Evolutionary conservation across 257 asterid species (phyloP).

Genomic region (Solanum chilense): DNA sequence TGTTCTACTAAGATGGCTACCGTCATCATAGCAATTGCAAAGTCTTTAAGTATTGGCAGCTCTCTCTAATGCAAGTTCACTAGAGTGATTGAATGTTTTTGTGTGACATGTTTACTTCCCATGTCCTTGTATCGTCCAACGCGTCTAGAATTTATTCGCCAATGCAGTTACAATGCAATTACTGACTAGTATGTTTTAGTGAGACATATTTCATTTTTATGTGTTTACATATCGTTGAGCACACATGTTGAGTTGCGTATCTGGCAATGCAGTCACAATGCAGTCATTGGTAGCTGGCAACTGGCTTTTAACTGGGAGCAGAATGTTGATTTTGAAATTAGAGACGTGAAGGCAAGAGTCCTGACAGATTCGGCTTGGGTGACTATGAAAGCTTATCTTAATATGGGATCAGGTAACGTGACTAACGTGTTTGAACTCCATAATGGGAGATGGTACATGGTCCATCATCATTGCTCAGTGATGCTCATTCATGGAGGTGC

Average conservation of each 20-base stretch:
- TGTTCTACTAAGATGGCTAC: neutral
- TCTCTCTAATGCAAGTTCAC: neutral
- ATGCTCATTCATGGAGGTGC: constrained; percentile 45
- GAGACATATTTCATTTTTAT: neutral
- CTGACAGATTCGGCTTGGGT: constrained; percentile 78
- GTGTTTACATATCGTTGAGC: neutral
- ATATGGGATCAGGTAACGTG: constrained; percentile 35
- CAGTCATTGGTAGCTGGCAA: constrained; percentile 93
- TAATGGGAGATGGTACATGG: constrained; percentile 86
- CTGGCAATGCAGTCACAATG: constrained; percentile 36
- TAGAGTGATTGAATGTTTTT: neutral
- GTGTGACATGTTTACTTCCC: neutral
- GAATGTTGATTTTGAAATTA: constrained; percentile 54
- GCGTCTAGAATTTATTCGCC: neutral
- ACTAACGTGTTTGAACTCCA: constrained; percentile 70
- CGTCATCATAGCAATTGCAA: neutral
- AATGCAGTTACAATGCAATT: constrained; percentile 52
- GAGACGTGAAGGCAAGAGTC: constrained; percentile 72
- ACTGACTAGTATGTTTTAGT: constrained; percentile 16
- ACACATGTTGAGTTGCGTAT: neutral
- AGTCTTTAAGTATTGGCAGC: neutral
- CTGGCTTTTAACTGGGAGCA: constrained; percentile 69
- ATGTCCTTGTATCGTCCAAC: neutral
- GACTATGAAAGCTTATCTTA: constrained; percentile 72
- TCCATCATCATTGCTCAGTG: constrained; percentile 85